A percentile compares a stretch with the other conserved stretches of the same genome.
phyloP scores from a whole-genome alignment of 345 rosid species.

The Eucalyptus caleyi region DNA sequence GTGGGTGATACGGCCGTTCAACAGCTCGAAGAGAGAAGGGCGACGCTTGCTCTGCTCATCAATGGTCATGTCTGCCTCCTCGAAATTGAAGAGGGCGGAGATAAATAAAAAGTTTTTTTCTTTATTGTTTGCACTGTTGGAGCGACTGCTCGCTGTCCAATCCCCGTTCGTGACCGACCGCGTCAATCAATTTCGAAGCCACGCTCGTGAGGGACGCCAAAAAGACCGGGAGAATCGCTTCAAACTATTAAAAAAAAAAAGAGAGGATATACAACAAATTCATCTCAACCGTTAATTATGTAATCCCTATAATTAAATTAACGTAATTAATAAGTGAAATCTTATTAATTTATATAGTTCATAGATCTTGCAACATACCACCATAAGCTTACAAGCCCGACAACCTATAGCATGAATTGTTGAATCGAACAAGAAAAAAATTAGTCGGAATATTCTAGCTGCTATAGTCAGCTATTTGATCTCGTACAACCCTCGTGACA shows the following conservation, averaged over 20 bases:
- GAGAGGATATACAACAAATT: neutral
- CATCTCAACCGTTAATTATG: neutral
- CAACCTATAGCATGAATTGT: neutral
- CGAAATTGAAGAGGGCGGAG: neutral
- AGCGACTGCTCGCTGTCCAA: neutral
- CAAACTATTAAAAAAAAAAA: neutral
- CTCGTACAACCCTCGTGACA: neutral
- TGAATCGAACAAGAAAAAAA: too few relatives aligned
- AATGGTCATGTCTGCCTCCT: neutral
- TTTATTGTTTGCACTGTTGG: neutral
- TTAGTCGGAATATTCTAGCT: too few relatives aligned
- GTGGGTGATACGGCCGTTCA: neutral
- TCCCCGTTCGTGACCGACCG: neutral
- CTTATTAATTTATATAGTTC: neutral
- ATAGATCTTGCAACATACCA: neutral
- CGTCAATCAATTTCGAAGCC: neutral
- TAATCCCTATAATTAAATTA: too few relatives aligned
- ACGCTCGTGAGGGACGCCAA: neutral
- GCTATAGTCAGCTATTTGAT: neutral
- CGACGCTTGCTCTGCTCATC: neutral
- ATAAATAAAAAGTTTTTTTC: too few relatives aligned
- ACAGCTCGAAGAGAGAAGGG: neutral
- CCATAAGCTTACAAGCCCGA: neutral
- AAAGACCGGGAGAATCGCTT: neutral
- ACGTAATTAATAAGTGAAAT: too few relatives aligned